Conservation (phyloP, 1,284 basidiomycete genomes). For the Coniferiporia sulphurascens region DNA sequence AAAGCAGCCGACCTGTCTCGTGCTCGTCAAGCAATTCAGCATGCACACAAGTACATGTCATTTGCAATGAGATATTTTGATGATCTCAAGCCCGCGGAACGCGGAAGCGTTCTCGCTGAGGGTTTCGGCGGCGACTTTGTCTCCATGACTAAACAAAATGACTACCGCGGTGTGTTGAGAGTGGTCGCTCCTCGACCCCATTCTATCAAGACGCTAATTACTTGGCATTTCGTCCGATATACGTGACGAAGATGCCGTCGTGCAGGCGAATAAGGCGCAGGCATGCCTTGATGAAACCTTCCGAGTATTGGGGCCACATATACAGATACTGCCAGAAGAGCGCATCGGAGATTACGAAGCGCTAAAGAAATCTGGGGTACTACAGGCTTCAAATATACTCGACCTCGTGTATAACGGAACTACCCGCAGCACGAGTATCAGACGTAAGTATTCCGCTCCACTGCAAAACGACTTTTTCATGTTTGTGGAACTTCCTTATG, state of each 20-base stretch:
- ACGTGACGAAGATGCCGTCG: neutral
- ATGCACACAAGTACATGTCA: constrained; percentile 17
- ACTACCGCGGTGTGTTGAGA: constrained; percentile 15
- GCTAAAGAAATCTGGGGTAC: too few species aligned
- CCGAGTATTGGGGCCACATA: constrained; percentile 7
- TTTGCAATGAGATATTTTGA: constrained; percentile 10
- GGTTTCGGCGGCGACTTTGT: constrained; percentile 6
- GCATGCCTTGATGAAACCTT: constrained; percentile 17
- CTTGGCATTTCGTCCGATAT: neutral
- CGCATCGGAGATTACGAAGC: too few species aligned
- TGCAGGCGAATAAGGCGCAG: constrained; percentile 13
- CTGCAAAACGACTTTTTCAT: too few species aligned
- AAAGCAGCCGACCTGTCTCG: neutral
- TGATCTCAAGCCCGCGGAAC: constrained; percentile 5
- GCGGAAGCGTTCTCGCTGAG: neutral
- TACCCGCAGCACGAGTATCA: too few species aligned
- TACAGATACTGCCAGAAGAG: constrained; percentile 2
- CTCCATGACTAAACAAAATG: constrained; percentile 11
- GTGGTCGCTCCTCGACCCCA: neutral
- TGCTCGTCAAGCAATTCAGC: constrained; percentile 15
- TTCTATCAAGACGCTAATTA: neutral
- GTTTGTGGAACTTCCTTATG: too few species aligned
- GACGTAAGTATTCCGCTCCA: too few species aligned
- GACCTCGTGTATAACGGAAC: too few species aligned
- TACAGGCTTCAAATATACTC: too few species aligned